phyloP scores from a whole-genome alignment of 768 basidiomycete species.

The Phallus indusiatus region DNA sequence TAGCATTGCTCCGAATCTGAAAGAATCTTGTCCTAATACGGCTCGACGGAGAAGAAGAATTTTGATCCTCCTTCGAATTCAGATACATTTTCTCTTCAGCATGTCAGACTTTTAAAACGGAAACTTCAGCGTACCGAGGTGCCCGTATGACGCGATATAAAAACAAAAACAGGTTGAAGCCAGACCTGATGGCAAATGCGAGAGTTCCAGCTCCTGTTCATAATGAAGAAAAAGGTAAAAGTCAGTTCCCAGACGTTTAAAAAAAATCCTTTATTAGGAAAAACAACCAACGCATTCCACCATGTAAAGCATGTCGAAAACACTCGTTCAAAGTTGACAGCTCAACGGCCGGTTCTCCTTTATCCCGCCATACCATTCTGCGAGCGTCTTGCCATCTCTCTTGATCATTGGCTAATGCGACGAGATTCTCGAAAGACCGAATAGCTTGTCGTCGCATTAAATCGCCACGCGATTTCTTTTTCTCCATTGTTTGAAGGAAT shows the following conservation, averaged over 20 bases:
- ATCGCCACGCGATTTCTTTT: not conserved
- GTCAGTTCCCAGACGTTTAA: not conserved
- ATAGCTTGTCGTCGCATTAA: slow-evolving; percentile 33
- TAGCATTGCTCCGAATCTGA: slow-evolving; percentile 82
- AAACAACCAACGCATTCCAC: slow-evolving; percentile 55
- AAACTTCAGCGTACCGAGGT: too few relatives aligned
- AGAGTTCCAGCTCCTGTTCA: slow-evolving; percentile 62
- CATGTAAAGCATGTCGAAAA: slow-evolving; percentile 58
- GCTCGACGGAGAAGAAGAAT: slow-evolving; percentile 70
- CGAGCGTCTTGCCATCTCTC: slow-evolving; percentile 63
- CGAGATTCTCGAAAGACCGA: slow-evolving; percentile 75
- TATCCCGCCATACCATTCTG: slow-evolving; percentile 75
- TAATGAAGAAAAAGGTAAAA: not conserved
- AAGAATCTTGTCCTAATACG: slow-evolving; percentile 73
- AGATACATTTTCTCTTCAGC: slow-evolving; percentile 19
- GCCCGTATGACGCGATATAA: slow-evolving; percentile 56
- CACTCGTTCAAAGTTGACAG: slow-evolving; percentile 55
- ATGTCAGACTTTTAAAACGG: slow-evolving; percentile 5
- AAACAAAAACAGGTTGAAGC: slow-evolving; percentile 72
- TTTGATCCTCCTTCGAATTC: slow-evolving; percentile 24
- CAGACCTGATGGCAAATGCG: slow-evolving; percentile 69
- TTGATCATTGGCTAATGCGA: slow-evolving; percentile 77
- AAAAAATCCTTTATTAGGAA: not conserved
- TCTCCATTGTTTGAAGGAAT: not conserved
- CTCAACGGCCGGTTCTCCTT: slow-evolving; percentile 66